Evolutionary conservation across 495 filamentous ascomycete genomes (phyloP), one percentile per base, ranked within the genome.

Genomic region (Aspergillus steynii): DNA sequence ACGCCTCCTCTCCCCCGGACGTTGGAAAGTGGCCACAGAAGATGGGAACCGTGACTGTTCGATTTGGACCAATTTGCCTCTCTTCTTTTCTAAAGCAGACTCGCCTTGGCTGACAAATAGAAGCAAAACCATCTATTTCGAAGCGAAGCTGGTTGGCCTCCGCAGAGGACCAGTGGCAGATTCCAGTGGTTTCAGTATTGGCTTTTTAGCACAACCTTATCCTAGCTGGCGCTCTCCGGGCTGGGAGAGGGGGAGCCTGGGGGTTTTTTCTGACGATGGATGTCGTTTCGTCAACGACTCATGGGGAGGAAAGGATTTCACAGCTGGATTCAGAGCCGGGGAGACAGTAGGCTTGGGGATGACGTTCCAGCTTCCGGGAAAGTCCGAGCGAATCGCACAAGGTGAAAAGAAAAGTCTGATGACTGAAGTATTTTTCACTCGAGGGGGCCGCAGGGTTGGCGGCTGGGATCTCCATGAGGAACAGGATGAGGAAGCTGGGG

Each of bases 191-290:
- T 73, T 97, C 12, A 87, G 91, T 0, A 72, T 98, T 8, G 94
- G 94, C 4, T 96, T 87, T 74, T 77, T 78, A 1, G 92, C 90
- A 1, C 84, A 87, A 52, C 94, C 94, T 25, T 97, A 96, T 73
- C 94, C 94, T 0, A 80, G 83, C 0, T 97, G 92, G 83, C 84
- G 94, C 48, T 83, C 95, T 58, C 94, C 94, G 0, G 94, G 94
- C 2, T 97, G 94, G 94, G 88, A 98, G 69, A 80, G 93, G 31
- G 93, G 85, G 2, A 90, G 87, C 50, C 68, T 97, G n/a, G 94
- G 83, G 6, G 87, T 97, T 10, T 95, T 96, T 65, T 89, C 90
- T 3, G 94, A 98, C 70, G 94, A 98, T 71, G 94, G 94, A 10
- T 86, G 90, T 65, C 82, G 85, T 64, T 98, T 90, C 71, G 82